Base-by-base conservation (phyloP, 805 yeast species). In the Barnettozyma salicaria region DNA sequence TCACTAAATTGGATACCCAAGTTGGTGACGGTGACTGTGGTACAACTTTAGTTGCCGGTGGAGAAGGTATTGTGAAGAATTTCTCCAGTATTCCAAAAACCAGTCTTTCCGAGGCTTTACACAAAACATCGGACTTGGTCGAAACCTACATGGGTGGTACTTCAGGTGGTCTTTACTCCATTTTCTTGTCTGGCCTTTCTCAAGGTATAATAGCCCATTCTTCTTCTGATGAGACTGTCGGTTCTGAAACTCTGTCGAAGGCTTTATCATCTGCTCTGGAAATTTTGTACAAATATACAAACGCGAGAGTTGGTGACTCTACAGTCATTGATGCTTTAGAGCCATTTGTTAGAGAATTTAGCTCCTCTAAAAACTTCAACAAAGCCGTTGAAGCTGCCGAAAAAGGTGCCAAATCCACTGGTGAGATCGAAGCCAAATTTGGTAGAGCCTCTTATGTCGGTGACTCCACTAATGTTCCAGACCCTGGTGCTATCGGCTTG, bases 11-110 rank as follows among this genome's bases (percentile, higher is more conserved):
- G 48, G 97, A 89, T 53, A 82, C 94, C 2, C 69, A 78, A 47
- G 96, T 90, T 1, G 97, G 97, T 40, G 97, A 89, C 58, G 97
- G 97, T 50, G 97, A 89, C 57, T 89, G 97, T 62, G 97, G 97
- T 27, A 92, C 86, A 51, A 89, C 97, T 1, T 64, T 89, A 43
- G 85, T 78, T 11, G 71, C 76, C 18, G 97, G 97, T 27, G 92
- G 88, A 20, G 70, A 78, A 38, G 88, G 84, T 1, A 72, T 89
- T 29, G 59, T 76, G 30, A 63, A 68, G 9, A 74, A 76, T 16
- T 61, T 86, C 32, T 63, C 67, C 8, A 48, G 59, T 7, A 50
- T 72, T 20, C 62, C 69, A 21, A 57, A 60, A 19, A 44, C 56
- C 4, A 63, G 68, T 7, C 55, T 72, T 16, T 68, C 73, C n/a